Percentiles rank a stretch among this genome's conserved stretches.
Evolutionary conservation across 2,329 filamentous ascomycete genomes (phyloP).

Genomic region (Arthrobotrys sphaeroides): DNA sequence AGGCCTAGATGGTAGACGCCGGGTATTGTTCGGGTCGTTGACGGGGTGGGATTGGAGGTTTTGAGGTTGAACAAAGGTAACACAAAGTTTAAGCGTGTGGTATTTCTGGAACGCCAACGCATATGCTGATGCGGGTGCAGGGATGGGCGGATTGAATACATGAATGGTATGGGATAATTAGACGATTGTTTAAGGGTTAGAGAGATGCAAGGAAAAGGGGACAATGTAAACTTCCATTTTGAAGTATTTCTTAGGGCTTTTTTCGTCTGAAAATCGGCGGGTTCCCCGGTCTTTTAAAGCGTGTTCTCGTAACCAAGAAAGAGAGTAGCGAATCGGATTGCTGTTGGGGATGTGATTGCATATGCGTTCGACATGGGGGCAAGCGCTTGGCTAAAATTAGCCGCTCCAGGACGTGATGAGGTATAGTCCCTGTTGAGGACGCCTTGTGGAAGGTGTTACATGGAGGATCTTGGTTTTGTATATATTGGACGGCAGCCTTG

Average conservation of each 20-base stretch:
- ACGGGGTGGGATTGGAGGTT: constrained; percentile 1
- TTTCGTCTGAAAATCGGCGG: not conserved
- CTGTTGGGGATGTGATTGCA: constrained; percentile 1
- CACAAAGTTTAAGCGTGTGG: constrained; percentile 2
- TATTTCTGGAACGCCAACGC: constrained; percentile 30
- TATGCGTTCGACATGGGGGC: constrained; percentile 3
- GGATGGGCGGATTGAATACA: no score
- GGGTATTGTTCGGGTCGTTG: not conserved
- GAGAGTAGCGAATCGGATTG: not conserved
- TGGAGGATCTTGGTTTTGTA: no score
- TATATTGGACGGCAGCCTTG: no score
- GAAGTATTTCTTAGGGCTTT: not conserved
- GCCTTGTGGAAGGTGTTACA: no score
- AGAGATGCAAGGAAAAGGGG: not conserved
- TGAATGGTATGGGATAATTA: no score
- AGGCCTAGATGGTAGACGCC: not conserved
- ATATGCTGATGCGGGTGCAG: not conserved
- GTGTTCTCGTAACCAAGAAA: not conserved
- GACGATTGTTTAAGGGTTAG: not conserved
- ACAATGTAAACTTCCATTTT: no score
- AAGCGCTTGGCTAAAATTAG: constrained; percentile 42
- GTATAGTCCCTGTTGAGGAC: not conserved
- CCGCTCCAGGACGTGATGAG: not conserved
- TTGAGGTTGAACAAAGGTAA: constrained; percentile 42
- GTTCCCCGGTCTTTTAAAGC: not conserved